Conservation (phyloP, 176 grass and related monocot species). For the Cenchrus fungigraminus region DNA sequence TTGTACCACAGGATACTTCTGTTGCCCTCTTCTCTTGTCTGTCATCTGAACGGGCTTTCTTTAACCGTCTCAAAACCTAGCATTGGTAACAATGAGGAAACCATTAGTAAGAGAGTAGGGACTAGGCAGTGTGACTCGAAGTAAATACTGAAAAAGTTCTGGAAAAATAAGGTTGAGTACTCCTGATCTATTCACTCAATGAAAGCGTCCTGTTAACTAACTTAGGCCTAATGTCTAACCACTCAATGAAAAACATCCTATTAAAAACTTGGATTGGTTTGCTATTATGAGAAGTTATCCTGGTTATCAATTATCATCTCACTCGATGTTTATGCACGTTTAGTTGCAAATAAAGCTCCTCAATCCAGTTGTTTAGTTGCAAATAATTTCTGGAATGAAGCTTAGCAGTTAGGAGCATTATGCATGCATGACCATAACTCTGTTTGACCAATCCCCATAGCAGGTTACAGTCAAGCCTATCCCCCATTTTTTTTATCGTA, state of each 20-base stretch:
- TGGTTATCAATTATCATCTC: not conserved
- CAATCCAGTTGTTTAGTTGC: conserved; percentile 7
- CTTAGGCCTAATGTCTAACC: not conserved
- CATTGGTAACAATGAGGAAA: conserved; percentile 24
- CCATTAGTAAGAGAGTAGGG: conserved; percentile 36
- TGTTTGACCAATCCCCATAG: not conserved
- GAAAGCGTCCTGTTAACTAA: too few relatives aligned
- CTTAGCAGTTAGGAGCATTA: not conserved
- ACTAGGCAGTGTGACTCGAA: not conserved
- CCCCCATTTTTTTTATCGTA: not conserved
- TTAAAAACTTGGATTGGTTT: conserved; percentile 14
- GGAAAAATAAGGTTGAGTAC: not conserved
- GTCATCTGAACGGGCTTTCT: conserved; percentile 64
- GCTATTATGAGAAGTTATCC: conserved; percentile 11
- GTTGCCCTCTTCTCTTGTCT: conserved; percentile 39
- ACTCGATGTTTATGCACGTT: conserved; percentile 13
- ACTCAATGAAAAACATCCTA: conserved; percentile 14
- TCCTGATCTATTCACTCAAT: too few relatives aligned
- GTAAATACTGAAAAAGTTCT: conserved; percentile 26
- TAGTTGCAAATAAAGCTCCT: conserved; percentile 21
- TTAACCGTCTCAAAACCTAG: conserved; percentile 86
- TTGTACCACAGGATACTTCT: conserved; percentile 39
- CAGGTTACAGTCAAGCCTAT: not conserved
- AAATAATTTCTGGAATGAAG: conserved; percentile 15
- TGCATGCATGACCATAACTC: not conserved